These are phyloP conservation scores for Aspergillus incahuasiensis DNA, from an alignment of 495 filamentous ascomycete species.

Conservation along the genomic window DNA sequence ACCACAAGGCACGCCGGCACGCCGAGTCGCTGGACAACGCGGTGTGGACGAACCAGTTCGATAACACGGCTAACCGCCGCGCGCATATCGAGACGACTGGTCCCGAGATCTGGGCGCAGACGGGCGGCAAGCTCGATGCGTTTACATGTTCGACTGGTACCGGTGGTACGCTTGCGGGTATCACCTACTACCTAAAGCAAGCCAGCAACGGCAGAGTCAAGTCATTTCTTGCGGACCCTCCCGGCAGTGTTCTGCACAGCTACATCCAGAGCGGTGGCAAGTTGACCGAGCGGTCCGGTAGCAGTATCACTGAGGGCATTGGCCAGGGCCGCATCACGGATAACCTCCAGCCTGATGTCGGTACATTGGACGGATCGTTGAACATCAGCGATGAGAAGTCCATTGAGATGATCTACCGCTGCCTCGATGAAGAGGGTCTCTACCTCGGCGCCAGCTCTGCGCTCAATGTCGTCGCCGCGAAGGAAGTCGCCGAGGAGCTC, in stretches of 20 bases:
- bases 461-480: slow-evolving; percentile 91
- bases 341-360: slow-evolving; percentile 82
- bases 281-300: slow-evolving; percentile 72
- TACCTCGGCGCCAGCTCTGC: slow-evolving; percentile 93
- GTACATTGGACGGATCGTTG: slow-evolving; percentile 79
- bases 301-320: slow-evolving; percentile 95
- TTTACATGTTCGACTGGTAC: slow-evolving; percentile 96
- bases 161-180: slow-evolving; percentile 84
- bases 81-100: slow-evolving; percentile 97
- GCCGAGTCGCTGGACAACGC: slow-evolving; percentile 83
- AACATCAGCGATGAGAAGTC: slow-evolving; percentile 87
- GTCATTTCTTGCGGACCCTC: slow-evolving; percentile 87
- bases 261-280: slow-evolving; percentile 85
- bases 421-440: slow-evolving; percentile 91
- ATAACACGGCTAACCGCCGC: slow-evolving; percentile 88
- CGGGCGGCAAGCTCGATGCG: slow-evolving; percentile 77
- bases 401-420: slow-evolving; percentile 97
- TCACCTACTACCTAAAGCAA: slow-evolving; percentile 85
- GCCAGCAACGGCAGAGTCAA: slow-evolving; percentile 77
- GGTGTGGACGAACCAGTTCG: slow-evolving; percentile 99
- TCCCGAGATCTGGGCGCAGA: slow-evolving; percentile 97
- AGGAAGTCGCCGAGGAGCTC: slow-evolving; percentile 87
- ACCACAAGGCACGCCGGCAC: slow-evolving; percentile 88
- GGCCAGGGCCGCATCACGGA: slow-evolving; percentile 96
- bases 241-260: slow-evolving; percentile 84